These are phyloP conservation scores for Aspergillus sp. DNA, from an alignment of 2,329 filamentous ascomycete species.

Conservation along the genomic window DNA sequence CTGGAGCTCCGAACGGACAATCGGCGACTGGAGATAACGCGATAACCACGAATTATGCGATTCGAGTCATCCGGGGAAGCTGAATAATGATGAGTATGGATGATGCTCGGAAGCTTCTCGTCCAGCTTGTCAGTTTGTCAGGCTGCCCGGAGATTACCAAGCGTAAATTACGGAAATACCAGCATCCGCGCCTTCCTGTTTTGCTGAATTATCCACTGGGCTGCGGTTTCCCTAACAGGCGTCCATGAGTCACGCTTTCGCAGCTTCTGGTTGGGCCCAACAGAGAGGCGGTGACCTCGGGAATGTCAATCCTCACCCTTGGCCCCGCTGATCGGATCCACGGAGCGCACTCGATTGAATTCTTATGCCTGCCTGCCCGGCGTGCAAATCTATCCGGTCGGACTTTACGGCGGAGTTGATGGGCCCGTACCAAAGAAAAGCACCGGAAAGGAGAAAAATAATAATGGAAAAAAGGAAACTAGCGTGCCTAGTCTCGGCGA, in stretches of 20 bases:
- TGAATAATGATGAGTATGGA: conserved; percentile 3
- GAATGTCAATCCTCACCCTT: conserved; percentile 6
- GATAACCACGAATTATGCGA: background rate
- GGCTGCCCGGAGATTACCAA: conserved; percentile 1
- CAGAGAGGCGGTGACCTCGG: conserved; percentile 13
- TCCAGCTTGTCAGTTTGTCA: background rate
- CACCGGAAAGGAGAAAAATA: conserved; percentile 11
- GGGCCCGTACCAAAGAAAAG: conserved; percentile 1
- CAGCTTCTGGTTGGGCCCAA: conserved; percentile 10
- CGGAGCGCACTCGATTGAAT: conserved; percentile 7
- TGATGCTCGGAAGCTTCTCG: background rate
- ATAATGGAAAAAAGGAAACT: conserved; percentile 1
- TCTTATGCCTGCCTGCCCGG: conserved; percentile 7
- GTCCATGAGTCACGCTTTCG: conserved; percentile 16
- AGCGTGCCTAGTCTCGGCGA: conserved; percentile 1
- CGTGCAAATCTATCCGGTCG: conserved; percentile 14
- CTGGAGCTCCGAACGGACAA: background rate
- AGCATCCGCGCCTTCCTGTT: conserved; percentile 17
- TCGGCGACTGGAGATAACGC: background rate
- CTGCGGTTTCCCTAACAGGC: conserved; percentile 6
- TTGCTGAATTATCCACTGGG: background rate
- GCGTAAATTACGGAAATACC: conserved; percentile 38
- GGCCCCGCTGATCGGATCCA: conserved; percentile 15
- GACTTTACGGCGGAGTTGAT: conserved; percentile 6
- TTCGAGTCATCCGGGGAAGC: background rate